Evolutionary conservation across 1,284 basidiomycete genomes (phyloP).

Genomic region (Malassezia obtusa): DNA sequence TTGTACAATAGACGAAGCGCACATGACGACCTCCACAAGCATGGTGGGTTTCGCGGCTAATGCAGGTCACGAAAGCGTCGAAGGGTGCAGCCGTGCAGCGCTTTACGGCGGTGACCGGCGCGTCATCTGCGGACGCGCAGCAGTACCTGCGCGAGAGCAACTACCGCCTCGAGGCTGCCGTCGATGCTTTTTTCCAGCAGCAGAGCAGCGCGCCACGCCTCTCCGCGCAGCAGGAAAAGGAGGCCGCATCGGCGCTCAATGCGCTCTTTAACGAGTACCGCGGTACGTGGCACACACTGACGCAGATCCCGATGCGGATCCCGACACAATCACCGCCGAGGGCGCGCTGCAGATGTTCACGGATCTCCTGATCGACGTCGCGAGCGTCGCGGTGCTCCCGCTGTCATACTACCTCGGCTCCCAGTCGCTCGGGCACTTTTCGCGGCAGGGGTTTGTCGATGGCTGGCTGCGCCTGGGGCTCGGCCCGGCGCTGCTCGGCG

Average conservation of each 20-base stretch:
- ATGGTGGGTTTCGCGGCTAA: neutral
- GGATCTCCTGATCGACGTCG: constrained; percentile 34
- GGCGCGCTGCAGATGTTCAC: constrained; percentile 37
- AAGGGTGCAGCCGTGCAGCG: neutral
- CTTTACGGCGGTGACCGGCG: constrained; percentile 7
- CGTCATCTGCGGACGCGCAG: constrained; percentile 4
- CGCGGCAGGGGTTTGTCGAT: constrained; percentile 26
- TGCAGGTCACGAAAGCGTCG: constrained; percentile 8
- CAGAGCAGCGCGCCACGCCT: neutral
- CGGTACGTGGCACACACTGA: neutral
- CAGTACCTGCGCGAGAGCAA: constrained; percentile 1
- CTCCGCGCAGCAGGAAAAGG: constrained; percentile 21
- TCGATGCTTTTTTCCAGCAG: constrained; percentile 5
- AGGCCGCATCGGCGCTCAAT: constrained; percentile 51
- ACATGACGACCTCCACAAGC: neutral
- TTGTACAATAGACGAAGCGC: neutral
- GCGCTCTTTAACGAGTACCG: constrained; percentile 63
- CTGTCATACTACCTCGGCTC: constrained; percentile 41
- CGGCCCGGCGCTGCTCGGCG: neutral
- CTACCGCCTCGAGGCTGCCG: constrained; percentile 9
- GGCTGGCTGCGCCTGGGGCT: constrained; percentile 39
- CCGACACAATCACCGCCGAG: constrained; percentile 31
- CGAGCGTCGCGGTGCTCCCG: constrained; percentile 40
- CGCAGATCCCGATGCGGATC: constrained; percentile 21
- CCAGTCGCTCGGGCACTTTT: constrained; percentile 37